phyloP scores from a whole-genome alignment of 2,329 filamentous ascomycete genomes.

The Xylariaceae sp. region DNA sequence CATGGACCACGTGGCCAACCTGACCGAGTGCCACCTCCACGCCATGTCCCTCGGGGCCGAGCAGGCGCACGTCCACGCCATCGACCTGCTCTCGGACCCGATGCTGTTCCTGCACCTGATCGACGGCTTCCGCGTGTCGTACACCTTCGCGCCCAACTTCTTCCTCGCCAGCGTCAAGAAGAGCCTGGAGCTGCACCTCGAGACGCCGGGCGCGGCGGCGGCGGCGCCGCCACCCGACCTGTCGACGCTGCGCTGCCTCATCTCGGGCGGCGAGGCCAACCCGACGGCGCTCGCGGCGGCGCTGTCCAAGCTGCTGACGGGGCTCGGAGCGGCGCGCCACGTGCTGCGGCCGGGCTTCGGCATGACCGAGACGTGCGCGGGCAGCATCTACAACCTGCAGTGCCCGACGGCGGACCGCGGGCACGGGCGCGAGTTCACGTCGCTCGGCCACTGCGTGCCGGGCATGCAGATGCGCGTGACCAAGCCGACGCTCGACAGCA shows the following conservation, averaged over 20 bases:
- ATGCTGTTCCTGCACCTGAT: constrained; percentile 30
- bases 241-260: neutral
- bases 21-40: constrained; percentile 45
- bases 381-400: constrained; percentile 32
- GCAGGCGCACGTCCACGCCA: constrained; percentile 37
- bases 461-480: constrained; percentile 23
- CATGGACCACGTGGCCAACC: constrained; percentile 45
- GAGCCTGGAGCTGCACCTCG: constrained; percentile 8
- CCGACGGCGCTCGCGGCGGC: neutral
- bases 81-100: constrained; percentile 32
- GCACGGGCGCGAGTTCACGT: constrained; percentile 22
- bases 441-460: constrained; percentile 29
- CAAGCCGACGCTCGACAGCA: neutral
- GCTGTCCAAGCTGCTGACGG: neutral
- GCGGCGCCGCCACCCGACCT: neutral
- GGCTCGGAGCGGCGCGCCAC: neutral
- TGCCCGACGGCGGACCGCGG: constrained; percentile 32
- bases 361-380: constrained; percentile 18
- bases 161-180: constrained; percentile 25
- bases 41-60: constrained; percentile 32
- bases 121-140: constrained; percentile 31
- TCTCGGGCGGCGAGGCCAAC: neutral
- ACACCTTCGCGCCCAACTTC: constrained; percentile 37
- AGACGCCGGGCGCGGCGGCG: neutral
- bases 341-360: constrained; percentile 20